Percentiles rank a stretch among this genome's conserved stretches.
Conservation (phyloP, 306 rosid species). For the Ormosia semicastrata region DNA sequence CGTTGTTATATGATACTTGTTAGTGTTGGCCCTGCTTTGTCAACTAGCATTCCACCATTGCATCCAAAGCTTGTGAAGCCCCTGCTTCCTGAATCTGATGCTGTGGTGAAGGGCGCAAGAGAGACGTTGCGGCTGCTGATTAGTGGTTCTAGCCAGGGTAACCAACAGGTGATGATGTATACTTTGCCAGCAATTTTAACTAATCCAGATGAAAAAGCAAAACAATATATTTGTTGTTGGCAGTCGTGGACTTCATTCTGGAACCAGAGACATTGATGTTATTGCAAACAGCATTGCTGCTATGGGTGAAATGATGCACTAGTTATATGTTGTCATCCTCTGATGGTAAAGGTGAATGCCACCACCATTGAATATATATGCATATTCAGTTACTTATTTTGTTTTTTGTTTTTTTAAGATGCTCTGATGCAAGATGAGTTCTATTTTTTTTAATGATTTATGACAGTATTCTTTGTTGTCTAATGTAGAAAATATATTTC, state of each 20-base stretch:
- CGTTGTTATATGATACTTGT: conserved; percentile 66
- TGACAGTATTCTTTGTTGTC: no score
- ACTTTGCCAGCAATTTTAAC: conserved; percentile 68
- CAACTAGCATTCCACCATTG: conserved; percentile 70
- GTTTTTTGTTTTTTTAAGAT: no score
- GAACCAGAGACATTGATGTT: conserved; percentile 61
- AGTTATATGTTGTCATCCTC: no score
- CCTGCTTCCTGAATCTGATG: conserved; percentile 65
- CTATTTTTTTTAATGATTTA: no score
- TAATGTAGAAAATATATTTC: no score
- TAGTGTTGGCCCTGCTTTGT: conserved; percentile 79
- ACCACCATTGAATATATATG: no score
- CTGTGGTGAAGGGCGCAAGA: conserved; percentile 83
- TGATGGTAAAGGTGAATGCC: no score
- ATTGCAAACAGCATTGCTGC: conserved; percentile 84
- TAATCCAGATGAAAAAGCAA: conserved; percentile 51
- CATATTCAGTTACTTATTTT: no score
- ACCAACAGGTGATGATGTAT: conserved; percentile 59
- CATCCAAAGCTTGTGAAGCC: conserved; percentile 69
- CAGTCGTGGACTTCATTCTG: conserved; percentile 75
- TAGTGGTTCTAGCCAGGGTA: conserved; percentile 68
- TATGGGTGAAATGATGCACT: no score
- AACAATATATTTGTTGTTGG: conserved; percentile 60
- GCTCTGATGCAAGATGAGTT: no score
- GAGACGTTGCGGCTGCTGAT: conserved; percentile 87